Base-by-base conservation (phyloP, 352 stramenopile species). In the Aphanomyces cochlioides region DNA sequence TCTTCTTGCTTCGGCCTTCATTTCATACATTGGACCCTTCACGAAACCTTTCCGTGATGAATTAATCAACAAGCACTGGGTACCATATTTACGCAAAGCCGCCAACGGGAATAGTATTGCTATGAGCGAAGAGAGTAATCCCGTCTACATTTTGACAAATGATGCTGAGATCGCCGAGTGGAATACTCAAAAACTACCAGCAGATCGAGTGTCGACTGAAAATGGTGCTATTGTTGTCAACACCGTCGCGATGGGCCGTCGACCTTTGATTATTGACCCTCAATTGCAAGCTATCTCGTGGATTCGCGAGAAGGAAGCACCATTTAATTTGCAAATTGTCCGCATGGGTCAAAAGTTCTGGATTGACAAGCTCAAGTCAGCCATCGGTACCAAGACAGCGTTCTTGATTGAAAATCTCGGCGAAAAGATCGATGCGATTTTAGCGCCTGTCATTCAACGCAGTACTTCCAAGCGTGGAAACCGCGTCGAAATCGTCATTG, bases 21-120 rank as follows among this genome's bases (percentile, higher is more conserved):
- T 98, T 72, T 98, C 90, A 53, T 98, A 98, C 76, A 96, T 97
- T 56, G 95, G 94, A 0, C 95, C 95, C 3, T 98, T 98, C 73
- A 98, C 93, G 2, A 98, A 98, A 67, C 81, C 86, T 0, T 98
- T 98, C 77, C 89, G 95, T 28, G 90, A 98, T 69, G 88, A 96
- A 60, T 81, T 98, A 5, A 95, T 98, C 67, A 91, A 90, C 74
- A 92, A 97, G 56, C 84, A 97, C 68, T 98, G 96, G 87, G 83
- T 97, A 7, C 90, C 90, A 3, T 98, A 90, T 66, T 69, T 98
- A 13, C 75, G 83, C 4, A 96, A 93, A 71, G 91, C 92, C 8
- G 88, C 92, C 0, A 88, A 84, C 15, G 87, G 86, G 15, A 82
- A 94, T 71, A 90, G 81, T 17, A 96, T 97, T 39, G 88, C 90